These are phyloP conservation scores for Eucalyptus sp. DNA, from an alignment of 345 rosid species.

Conservation along the genomic window DNA sequence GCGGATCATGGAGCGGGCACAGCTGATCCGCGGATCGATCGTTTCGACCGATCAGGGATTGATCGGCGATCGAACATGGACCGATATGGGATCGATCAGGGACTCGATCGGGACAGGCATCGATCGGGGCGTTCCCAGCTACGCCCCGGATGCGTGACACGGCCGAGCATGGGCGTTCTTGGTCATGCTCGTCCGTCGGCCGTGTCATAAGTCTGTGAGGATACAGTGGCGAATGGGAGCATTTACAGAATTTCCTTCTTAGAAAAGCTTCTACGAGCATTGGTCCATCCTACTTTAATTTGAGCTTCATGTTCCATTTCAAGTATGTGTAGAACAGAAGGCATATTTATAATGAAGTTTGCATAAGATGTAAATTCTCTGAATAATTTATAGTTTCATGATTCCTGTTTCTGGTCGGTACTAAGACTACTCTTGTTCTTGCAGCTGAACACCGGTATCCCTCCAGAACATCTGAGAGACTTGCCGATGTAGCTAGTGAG, in stretches of 20 bases:
- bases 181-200: too few relatives aligned
- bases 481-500: slow-evolving; percentile 6
- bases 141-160: too few relatives aligned
- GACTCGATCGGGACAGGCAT: too few relatives aligned
- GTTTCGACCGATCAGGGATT: too few relatives aligned
- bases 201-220: too few relatives aligned
- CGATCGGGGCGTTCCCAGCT: too few relatives aligned
- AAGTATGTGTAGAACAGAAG: neutral
- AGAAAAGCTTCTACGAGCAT: neutral
- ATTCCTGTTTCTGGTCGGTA: neutral
- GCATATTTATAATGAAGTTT: neutral
- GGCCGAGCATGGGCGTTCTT: too few relatives aligned
- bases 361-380: neutral
- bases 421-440: neutral
- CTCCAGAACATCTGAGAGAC: slow-evolving; percentile 16
- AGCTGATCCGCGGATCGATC: too few relatives aligned
- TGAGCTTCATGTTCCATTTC: neutral
- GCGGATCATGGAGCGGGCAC: too few relatives aligned
- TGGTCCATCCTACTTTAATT: neutral
- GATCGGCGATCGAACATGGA: too few relatives aligned
- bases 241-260: neutral
- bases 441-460: slow-evolving; percentile 14
- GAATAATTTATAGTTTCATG: neutral
- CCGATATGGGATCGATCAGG: too few relatives aligned
- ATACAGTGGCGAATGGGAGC: neutral